Evolutionary conservation across 2,329 filamentous ascomycete genomes (phyloP), one percentile per base, ranked within the genome.

Genomic region (Pseudogymnoascus sp.): DNA sequence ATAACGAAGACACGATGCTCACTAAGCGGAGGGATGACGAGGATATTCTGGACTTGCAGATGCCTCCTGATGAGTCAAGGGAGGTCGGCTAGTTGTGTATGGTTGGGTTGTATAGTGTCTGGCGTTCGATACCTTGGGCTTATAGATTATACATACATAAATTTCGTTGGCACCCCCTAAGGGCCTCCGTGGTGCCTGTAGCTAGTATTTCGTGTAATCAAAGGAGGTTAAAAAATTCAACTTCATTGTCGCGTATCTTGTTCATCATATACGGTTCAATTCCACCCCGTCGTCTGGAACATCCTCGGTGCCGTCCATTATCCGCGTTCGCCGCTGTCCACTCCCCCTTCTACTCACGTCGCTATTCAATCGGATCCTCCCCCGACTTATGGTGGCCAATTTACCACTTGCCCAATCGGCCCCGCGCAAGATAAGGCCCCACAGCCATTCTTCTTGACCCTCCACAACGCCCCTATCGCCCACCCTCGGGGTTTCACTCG

Each of bases 401-500:
- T 79, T 81, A 61, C 79, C 80, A 4, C 82, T 81, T 12, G 89
- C 74, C 86, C 87, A 90, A 4, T 74, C 76, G 0, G 80, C 84
- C 0, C 79, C 77, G 11, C 73, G 75, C 62, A 77, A 79, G 42
- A 90, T 78, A 5, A 82, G 66, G 5, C 72, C 76, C 88, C 88
- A 91, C 1, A 92, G 73, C 66, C 79, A 79, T 70, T 90, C 87
- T 70, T 91, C 88, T 71, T 91, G 84, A 3, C 79, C 77, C 64
- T 84, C 82, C 35, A 79, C 75, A 62, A 84, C 74, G 25, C 68
- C 71, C 6, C 78, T 75, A 50, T 81, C 77, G 63, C 87, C 84
- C 33, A 85, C 81, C 64, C 83, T 82, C 3, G 84, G 84, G 69
- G 90, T 87, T 75, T 94, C 92, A 44, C 89, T 85, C 7, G 90